Evolutionary conservation across 2,329 filamentous ascomycete species (phyloP).

Genomic region (Leptosphaerulina australis): DNA sequence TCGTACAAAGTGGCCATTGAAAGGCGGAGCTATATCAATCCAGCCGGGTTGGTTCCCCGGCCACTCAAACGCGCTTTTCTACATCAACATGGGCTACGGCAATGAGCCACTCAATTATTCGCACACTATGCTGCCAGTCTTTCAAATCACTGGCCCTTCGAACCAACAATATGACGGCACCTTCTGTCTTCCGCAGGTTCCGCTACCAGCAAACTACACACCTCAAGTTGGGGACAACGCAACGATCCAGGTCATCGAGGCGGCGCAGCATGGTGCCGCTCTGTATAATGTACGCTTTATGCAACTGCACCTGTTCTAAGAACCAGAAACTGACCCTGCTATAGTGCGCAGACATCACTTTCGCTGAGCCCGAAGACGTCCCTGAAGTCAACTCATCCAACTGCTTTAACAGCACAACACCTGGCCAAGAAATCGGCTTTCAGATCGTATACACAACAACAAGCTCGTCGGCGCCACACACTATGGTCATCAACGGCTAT

Average conservation of each 20-base stretch:
- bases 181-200: slow-evolving; percentile 88
- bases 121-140: slow-evolving; percentile 76
- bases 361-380: slow-evolving; percentile 80
- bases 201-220: slow-evolving; percentile 72
- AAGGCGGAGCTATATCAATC: slow-evolving; percentile 83
- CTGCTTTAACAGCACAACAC: slow-evolving; percentile 79
- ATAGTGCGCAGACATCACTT: slow-evolving; percentile 95
- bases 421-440: slow-evolving; percentile 64
- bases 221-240: slow-evolving; percentile 84
- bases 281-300: slow-evolving; percentile 72
- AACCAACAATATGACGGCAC: slow-evolving; percentile 86
- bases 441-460: slow-evolving; percentile 72
- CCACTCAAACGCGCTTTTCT: slow-evolving; percentile 80
- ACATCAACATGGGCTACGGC: slow-evolving; percentile 89
- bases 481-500: slow-evolving; percentile 33
- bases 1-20: slow-evolving; percentile 88
- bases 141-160: slow-evolving; percentile 80
- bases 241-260: slow-evolving; percentile 86
- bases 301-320: not conserved
- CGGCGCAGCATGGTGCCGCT: slow-evolving; percentile 80
- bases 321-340: not conserved
- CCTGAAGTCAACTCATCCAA: slow-evolving; percentile 77
- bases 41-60: slow-evolving; percentile 97
- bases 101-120: slow-evolving; percentile 87
- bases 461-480: slow-evolving; percentile 38